Evolutionary conservation across 805 yeast species (phyloP).

Genomic region (Starmera amethionina): DNA sequence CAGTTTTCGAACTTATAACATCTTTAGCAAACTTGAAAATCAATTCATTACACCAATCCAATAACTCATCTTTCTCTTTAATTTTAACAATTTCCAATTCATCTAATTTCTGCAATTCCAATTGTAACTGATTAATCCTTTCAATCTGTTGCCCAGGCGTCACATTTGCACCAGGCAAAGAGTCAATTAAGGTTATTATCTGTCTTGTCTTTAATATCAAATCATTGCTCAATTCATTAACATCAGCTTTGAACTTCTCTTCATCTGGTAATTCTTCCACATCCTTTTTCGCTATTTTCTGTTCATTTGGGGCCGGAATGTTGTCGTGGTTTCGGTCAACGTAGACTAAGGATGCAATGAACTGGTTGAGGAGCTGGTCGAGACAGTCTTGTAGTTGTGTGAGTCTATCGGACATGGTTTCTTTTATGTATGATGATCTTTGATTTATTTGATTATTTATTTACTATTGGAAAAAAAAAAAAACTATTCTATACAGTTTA

Average conservation of each 20-base stretch:
- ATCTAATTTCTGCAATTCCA: conserved; percentile 54
- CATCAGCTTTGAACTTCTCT: conserved; percentile 31
- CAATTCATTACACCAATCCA: conserved; percentile 53
- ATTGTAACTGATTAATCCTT: conserved; percentile 51
- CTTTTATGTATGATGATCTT: background rate
- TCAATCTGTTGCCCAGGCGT: conserved; percentile 64
- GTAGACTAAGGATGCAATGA: conserved; percentile 68
- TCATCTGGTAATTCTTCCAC: conserved; percentile 16
- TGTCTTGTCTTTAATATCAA: conserved; percentile 80
- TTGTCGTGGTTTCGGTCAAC: conserved; percentile 70
- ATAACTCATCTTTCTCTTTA: conserved; percentile 51
- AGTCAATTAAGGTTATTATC: conserved; percentile 73
- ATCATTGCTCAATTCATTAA: conserved; percentile 75
- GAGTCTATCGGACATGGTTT: conserved; percentile 67
- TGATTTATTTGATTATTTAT: background rate
- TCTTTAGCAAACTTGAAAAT: conserved; percentile 39
- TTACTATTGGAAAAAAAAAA: too few species aligned
- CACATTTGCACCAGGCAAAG: conserved; percentile 89
- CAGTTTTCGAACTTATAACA: conserved; percentile 23
- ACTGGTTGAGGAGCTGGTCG: conserved; percentile 71
- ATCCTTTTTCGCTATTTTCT: conserved; percentile 41
- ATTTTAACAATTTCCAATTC: conserved; percentile 45
- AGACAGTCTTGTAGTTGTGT: conserved; percentile 85
- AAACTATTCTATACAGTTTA: too few species aligned
- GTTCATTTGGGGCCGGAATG: conserved; percentile 38